A percentile compares a stretch with the other conserved stretches of the same genome.
phyloP scores from a whole-genome alignment of 352 stramenopile genomes.

The Elongisporangium undulatum region DNA sequence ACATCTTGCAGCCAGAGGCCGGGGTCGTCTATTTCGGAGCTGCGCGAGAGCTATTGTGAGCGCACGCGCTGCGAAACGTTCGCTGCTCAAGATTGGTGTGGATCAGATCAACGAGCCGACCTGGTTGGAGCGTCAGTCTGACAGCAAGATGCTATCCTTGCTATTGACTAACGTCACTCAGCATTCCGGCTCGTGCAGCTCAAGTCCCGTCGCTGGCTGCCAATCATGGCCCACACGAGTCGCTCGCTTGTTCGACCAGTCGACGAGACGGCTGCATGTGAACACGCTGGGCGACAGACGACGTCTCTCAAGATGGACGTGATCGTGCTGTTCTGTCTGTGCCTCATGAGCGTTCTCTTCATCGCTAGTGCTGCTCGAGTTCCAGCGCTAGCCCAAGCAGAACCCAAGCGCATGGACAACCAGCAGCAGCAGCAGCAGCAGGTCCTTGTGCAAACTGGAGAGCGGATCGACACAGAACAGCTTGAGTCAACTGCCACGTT shows the following conservation, averaged over 20 bases:
- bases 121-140: neutral
- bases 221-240: no score
- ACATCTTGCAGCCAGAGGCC: no score
- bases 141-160: neutral
- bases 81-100: neutral
- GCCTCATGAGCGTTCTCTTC: neutral
- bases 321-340: neutral
- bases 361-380: neutral
- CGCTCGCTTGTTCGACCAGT: neutral
- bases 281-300: neutral
- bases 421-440: constrained; percentile 1
- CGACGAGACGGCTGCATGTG: neutral
- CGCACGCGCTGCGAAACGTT: neutral
- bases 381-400: neutral
- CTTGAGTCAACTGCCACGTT: neutral
- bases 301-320: neutral
- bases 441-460: neutral
- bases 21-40: neutral
- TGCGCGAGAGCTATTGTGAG: neutral
- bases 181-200: no score
- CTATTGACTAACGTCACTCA: neutral
- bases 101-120: neutral
- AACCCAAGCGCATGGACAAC: neutral
- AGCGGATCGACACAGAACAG: neutral
- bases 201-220: neutral